Conservation (phyloP, 1,139 yeast species). For the Blastobotrys elegans region DNA sequence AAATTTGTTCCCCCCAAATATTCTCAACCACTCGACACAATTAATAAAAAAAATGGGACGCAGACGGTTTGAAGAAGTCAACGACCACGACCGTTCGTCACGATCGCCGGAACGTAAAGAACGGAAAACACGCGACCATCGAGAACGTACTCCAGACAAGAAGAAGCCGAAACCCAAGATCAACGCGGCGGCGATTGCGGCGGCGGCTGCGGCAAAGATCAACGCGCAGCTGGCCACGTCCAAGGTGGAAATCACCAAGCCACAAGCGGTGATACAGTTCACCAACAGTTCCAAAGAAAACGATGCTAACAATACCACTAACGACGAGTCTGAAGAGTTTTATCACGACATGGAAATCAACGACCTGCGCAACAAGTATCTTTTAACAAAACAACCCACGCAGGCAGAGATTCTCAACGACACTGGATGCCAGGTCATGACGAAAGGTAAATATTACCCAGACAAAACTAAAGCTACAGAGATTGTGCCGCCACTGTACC, state of each 20-base stretch:
- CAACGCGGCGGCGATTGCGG: conserved; percentile 30
- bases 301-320: background rate
- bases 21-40: too few relatives aligned
- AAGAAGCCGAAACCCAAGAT: conserved; percentile 16
- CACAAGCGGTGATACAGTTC: background rate
- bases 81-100: conserved; percentile 1
- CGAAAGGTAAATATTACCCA: conserved; percentile 38
- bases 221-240: conserved; percentile 28
- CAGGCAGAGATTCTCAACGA: conserved; percentile 30
- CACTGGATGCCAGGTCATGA: conserved; percentile 34
- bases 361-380: conserved; percentile 36
- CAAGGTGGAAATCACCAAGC: background rate
- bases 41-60: conserved; percentile 2
- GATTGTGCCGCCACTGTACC: conserved; percentile 34
- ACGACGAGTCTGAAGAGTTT: conserved; percentile 2
- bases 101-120: background rate
- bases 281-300: background rate
- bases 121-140: background rate
- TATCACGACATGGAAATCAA: conserved; percentile 35
- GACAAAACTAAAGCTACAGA: conserved; percentile 35
- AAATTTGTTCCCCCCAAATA: too few relatives aligned
- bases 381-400: conserved; percentile 36
- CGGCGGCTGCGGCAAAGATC: conserved; percentile 35
- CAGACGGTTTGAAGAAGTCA: background rate
- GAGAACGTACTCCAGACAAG: conserved; percentile 1